Evolutionary conservation across 106 monocot species (phyloP).

Genomic region (Acorus gramineus): DNA sequence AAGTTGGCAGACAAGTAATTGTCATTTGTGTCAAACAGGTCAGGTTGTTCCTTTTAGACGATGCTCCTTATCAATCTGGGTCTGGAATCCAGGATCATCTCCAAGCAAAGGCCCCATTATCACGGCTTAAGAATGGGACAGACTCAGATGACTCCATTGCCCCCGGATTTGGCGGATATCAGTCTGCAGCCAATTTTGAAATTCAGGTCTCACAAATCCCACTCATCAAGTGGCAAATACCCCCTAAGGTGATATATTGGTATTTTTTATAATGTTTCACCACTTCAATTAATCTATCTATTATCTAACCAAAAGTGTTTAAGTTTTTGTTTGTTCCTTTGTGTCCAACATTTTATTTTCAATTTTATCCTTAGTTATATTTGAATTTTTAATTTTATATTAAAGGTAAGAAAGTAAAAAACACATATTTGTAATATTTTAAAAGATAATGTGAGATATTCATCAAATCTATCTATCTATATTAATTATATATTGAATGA

Average conservation of each 20-base stretch:
- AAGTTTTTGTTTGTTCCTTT: too few species aligned
- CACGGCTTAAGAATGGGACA: slow-evolving; percentile 31
- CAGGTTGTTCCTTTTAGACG: slow-evolving; percentile 74
- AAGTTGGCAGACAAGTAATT: too few species aligned
- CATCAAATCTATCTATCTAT: too few species aligned
- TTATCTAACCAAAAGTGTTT: too few species aligned
- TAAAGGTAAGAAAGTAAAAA: too few species aligned
- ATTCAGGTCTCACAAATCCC: slow-evolving; percentile 49
- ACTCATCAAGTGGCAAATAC: slow-evolving; percentile 54
- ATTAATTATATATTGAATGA: too few species aligned
- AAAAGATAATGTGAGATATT: too few species aligned
- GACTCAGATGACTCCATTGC: slow-evolving; percentile 56
- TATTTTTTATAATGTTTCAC: background rate
- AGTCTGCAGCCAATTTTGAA: slow-evolving; percentile 1
- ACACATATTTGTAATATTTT: too few species aligned
- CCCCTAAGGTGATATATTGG: slow-evolving; percentile 34
- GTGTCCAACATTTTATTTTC: too few species aligned
- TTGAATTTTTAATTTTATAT: too few species aligned
- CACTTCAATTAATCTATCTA: too few species aligned
- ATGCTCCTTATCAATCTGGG: slow-evolving; percentile 66
- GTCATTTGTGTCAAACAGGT: slow-evolving; percentile 33
- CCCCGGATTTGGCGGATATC: slow-evolving; percentile 59
- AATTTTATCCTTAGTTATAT: too few species aligned
- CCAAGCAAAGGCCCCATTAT: slow-evolving; percentile 73
- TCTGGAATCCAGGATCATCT: slow-evolving; percentile 57